phyloP scores from a whole-genome alignment of 805 yeast species.

The Metschnikowia chrysomelidarum region DNA sequence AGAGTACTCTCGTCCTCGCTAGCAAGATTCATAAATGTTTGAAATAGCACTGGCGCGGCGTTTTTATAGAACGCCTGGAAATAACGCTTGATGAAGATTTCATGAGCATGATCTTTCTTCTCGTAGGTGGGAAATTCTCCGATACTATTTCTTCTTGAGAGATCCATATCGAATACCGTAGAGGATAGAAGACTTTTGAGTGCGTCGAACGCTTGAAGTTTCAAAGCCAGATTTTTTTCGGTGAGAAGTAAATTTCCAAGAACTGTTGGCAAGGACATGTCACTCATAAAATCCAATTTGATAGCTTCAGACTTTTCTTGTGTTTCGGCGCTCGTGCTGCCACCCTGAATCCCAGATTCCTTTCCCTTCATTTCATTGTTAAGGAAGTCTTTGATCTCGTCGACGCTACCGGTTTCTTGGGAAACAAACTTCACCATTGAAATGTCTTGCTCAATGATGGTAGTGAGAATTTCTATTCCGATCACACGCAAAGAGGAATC shows the following conservation, averaged over 20 bases:
- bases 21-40: conserved; percentile 41
- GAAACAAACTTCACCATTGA: conserved; percentile 48
- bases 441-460: conserved; percentile 83
- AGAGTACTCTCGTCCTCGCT: conserved; percentile 3
- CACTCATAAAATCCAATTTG: conserved; percentile 44
- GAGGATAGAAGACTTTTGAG: conserved; percentile 71
- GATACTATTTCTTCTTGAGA: conserved; percentile 10
- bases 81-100: conserved; percentile 39
- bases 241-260: conserved; percentile 58
- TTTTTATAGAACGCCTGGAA: conserved; percentile 58
- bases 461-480: conserved; percentile 77
- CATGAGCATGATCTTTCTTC: conserved; percentile 3
- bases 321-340: conserved; percentile 11
- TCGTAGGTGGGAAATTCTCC: conserved; percentile 2
- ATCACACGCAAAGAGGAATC: conserved; percentile 52
- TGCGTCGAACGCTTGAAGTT: conserved; percentile 83
- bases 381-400: conserved; percentile 16
- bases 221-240: conserved; percentile 68
- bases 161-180: conserved; percentile 13
- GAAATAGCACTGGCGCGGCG: conserved; percentile 59
- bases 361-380: conserved; percentile 3
- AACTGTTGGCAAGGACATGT: conserved; percentile 55
- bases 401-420: conserved; percentile 25
- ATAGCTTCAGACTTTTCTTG: conserved; percentile 20
- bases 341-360: background rate